phyloP scores from a whole-genome alignment of 164 flowering plant species.

The Vitis labrusca region DNA sequence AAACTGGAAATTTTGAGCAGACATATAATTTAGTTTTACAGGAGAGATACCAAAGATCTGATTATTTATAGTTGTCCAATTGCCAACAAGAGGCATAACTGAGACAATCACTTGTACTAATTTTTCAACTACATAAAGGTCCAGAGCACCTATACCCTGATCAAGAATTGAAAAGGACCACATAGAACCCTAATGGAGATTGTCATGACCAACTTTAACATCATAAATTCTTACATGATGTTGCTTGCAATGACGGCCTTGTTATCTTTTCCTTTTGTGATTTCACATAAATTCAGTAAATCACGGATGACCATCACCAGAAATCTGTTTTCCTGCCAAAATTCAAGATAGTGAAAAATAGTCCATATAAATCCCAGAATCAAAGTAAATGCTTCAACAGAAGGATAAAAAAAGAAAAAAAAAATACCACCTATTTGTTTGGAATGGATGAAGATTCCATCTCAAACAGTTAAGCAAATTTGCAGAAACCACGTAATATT shows the following conservation, averaged over 20 bases:
- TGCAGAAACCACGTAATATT: too few species aligned
- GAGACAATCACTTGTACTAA: too few species aligned
- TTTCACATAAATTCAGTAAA: constrained; percentile 88
- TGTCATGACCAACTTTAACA: background rate
- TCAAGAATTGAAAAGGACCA: background rate
- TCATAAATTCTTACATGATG: constrained; percentile 73
- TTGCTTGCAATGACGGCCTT: constrained; percentile 99
- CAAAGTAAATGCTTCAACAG: background rate
- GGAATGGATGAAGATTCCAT: too few species aligned
- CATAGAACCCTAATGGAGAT: background rate
- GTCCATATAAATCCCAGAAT: background rate
- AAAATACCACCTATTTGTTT: background rate
- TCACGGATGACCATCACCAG: constrained; percentile 98
- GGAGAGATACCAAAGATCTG: too few species aligned
- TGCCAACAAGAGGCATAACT: too few species aligned
- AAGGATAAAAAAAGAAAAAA: background rate
- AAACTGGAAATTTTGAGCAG: background rate
- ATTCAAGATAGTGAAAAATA: constrained; percentile 4
- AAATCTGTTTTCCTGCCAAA: constrained; percentile 93
- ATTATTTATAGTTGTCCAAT: too few species aligned
- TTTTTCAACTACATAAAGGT: too few species aligned
- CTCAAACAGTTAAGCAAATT: too few species aligned
- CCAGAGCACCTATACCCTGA: too few species aligned
- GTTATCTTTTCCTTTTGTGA: constrained; percentile 96
- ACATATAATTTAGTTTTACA: too few species aligned